These are phyloP conservation scores for Botrytis hyacinthi DNA, from an alignment of 2,329 filamentous ascomycete genomes.

Conservation along the genomic window DNA sequence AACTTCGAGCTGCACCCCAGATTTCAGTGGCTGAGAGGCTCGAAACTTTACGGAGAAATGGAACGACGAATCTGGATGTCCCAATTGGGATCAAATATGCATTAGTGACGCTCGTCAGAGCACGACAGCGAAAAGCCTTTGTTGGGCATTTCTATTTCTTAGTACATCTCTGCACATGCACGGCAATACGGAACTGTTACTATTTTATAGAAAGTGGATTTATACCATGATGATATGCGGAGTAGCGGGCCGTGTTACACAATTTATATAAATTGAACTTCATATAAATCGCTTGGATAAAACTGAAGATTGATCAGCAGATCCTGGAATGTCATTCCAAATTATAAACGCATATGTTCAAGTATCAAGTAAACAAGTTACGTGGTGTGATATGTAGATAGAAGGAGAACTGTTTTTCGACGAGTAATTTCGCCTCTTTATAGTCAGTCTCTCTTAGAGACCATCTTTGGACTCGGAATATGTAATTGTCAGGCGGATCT, in stretches of 20 bases:
- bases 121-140: neutral
- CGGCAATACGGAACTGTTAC: neutral
- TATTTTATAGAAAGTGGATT: neutral
- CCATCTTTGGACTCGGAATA: neutral
- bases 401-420: neutral
- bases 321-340: neutral
- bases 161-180: neutral
- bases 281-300: constrained; percentile 19
- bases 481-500: neutral
- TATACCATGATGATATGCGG: neutral
- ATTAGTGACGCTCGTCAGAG: neutral
- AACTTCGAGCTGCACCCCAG: neutral
- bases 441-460: neutral
- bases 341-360: neutral
- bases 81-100: neutral
- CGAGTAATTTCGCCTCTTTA: neutral
- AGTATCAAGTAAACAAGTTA: neutral
- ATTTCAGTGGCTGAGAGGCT: neutral
- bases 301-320: constrained; percentile 13
- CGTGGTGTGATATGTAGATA: neutral
- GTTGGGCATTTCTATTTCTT: neutral
- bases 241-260: constrained; percentile 21
- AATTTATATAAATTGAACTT: constrained; percentile 6
- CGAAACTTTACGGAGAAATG: neutral
- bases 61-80: neutral